Conservation (phyloP, 202 grass and related monocot genomes). For the Setaria viridis region DNA sequence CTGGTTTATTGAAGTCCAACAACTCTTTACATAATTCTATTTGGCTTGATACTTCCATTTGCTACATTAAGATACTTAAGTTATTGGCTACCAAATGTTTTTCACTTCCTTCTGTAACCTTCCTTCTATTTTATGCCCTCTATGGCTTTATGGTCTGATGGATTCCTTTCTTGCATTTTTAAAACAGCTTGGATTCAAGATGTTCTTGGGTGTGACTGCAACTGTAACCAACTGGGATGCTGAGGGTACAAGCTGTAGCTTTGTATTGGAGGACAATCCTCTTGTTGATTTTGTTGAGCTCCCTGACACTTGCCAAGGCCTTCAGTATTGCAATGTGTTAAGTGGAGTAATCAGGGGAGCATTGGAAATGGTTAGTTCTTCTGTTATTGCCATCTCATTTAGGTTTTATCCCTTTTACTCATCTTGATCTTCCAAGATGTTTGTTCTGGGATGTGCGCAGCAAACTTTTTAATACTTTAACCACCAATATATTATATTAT, state of each 20-base stretch:
- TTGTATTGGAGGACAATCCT: constrained; percentile 97
- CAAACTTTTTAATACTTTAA: neutral
- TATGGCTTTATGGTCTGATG: constrained; percentile 32
- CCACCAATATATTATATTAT: neutral
- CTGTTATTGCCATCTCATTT: neutral
- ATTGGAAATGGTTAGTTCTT: constrained; percentile 87
- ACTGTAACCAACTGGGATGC: constrained; percentile 95
- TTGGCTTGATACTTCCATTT: neutral
- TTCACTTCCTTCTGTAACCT: neutral
- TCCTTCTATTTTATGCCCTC: neutral
- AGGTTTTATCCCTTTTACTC: neutral
- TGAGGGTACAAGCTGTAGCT: constrained; percentile 90
- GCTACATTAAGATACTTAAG: neutral
- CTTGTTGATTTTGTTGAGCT: constrained; percentile 99
- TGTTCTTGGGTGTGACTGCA: constrained; percentile 96
- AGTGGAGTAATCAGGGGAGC: constrained; percentile 96
- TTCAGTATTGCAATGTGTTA: constrained; percentile 92
- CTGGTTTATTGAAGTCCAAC: constrained; percentile 8
- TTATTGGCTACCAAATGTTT: neutral
- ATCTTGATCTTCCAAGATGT: neutral
- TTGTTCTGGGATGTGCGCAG: neutral
- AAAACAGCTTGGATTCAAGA: constrained; percentile 96
- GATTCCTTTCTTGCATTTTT: neutral
- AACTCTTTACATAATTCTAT: neutral
- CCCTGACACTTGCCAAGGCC: constrained; percentile 94